These are phyloP conservation scores for Lachnellula arida DNA, from an alignment of 2,329 filamentous ascomycete genomes.

Conservation along the genomic window DNA sequence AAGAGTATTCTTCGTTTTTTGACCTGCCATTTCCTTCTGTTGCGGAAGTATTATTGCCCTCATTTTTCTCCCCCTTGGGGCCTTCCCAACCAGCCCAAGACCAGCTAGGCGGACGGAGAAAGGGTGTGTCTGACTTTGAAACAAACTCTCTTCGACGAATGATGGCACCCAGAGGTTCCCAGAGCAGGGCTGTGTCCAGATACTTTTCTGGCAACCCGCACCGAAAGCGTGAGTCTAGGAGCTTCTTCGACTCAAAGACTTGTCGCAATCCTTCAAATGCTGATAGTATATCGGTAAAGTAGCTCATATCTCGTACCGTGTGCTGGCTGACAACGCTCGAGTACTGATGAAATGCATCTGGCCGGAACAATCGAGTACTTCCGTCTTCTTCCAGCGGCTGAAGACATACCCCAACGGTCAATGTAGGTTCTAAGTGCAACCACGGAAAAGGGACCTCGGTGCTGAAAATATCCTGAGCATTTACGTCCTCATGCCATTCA, in stretches of 20 bases:
- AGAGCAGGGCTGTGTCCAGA: constrained; percentile 41
- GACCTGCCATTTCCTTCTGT: no score
- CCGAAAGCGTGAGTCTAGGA: constrained; percentile 37
- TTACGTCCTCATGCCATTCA: constrained; percentile 22
- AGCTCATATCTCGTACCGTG: constrained; percentile 36
- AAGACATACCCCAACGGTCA: constrained; percentile 24
- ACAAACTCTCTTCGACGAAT: constrained; percentile 30
- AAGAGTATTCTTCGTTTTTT: background rate
- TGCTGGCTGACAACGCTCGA: constrained; percentile 42
- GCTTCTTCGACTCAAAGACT: constrained; percentile 37
- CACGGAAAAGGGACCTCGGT: background rate
- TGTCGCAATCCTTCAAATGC: constrained; percentile 42
- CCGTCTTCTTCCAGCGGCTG: constrained; percentile 36
- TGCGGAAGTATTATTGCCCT: no score
- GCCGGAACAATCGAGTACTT: constrained; percentile 25
- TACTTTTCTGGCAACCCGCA: constrained; percentile 46
- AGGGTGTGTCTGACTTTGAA: background rate
- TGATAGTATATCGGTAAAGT: constrained; percentile 39
- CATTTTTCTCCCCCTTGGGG: no score
- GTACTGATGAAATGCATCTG: constrained; percentile 44
- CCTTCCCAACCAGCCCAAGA: background rate
- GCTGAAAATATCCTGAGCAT: background rate
- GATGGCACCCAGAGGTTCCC: constrained; percentile 41
- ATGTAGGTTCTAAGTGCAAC: background rate
- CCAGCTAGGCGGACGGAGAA: background rate